Evolutionary conservation across 176 grass and related monocot species (phyloP), one percentile per base, ranked within the genome.

Genomic region (Eleusine indica): DNA sequence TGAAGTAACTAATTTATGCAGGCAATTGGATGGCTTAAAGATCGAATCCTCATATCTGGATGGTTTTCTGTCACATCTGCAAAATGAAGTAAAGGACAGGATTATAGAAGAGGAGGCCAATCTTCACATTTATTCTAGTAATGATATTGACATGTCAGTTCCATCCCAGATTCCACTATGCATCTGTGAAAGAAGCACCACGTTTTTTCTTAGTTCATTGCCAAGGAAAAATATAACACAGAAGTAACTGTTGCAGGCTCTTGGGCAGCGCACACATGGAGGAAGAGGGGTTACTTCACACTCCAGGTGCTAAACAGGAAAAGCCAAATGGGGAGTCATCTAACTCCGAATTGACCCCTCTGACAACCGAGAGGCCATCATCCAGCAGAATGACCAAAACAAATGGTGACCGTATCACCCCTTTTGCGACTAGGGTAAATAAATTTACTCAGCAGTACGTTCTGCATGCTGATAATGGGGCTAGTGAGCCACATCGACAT

Each of bases 81-180:
- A 92, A 79, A 98, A 90, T 81, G 93, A 95, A 80, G 72, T 87
- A 51, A 98, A 93, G 74, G 91, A 98, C 22, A 91, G 67, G 63
- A 76, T 93, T 75, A 89, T 78, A 72, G 87, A 95, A 90, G 93
- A 98, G 77, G 93, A 93, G 90, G 38, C 91, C 9, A 75, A 78
- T 73, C 85, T 94, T 86, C 92, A 94, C 80, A 66, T 95, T 84
- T 98, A 98, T 85, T 98, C 96, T 42, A 98, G 87, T 80, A 90
- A 93, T 40, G 83, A 95, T 86, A 82, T 95, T 46, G 93, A 98
- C 28, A 90, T 93, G 96, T 98, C 81, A 95, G 95, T 91, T 74
- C 76, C 73, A 87, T 85, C 13, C 51, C 41, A 78, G n/a, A 28
- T 90, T 83, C 52, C 48, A 64, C 71, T 67, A n/a, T 68, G 29